Evolutionary conservation across 2,329 filamentous ascomycete species (phyloP).

Genomic region (Claviceps sp.): DNA sequence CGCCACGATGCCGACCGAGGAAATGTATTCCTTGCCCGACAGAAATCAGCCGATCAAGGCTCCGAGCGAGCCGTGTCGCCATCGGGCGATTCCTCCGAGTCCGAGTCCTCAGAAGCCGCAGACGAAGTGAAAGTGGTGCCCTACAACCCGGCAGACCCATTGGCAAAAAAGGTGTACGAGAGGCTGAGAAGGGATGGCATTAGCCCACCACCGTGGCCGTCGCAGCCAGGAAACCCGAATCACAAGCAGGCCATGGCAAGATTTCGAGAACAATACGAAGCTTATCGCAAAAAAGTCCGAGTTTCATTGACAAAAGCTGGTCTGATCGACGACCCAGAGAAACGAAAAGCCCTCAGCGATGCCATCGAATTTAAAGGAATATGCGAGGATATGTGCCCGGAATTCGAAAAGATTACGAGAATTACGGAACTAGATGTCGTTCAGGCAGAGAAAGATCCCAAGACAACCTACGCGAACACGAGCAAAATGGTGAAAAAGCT

Average conservation of each 20-base stretch:
- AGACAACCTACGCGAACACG: slow-evolving; percentile 32
- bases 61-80: slow-evolving; percentile 14
- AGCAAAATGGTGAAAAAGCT: slow-evolving; percentile 52
- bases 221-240: slow-evolving; percentile 37
- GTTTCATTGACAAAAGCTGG: slow-evolving; percentile 43
- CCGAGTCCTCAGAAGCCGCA: slow-evolving; percentile 10
- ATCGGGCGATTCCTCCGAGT: slow-evolving; percentile 12
- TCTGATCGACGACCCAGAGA: slow-evolving; percentile 51
- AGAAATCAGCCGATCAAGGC: slow-evolving; percentile 2
- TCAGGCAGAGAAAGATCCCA: slow-evolving; percentile 36
- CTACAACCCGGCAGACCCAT: slow-evolving; percentile 20
- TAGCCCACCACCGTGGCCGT: slow-evolving; percentile 39
- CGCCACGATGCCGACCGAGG: not conserved
- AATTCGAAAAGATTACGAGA: slow-evolving; percentile 49
- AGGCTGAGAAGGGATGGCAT: slow-evolving; percentile 43
- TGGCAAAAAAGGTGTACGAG: slow-evolving; percentile 36
- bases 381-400: slow-evolving; percentile 57
- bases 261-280: slow-evolving; percentile 42
- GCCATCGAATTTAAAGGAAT: slow-evolving; percentile 55
- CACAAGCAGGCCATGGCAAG: slow-evolving; percentile 38
- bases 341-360: slow-evolving; percentile 46
- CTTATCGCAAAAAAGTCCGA: slow-evolving; percentile 43
- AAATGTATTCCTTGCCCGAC: slow-evolving; percentile 3
- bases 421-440: slow-evolving; percentile 49
- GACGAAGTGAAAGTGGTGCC: slow-evolving; percentile 3